Evolutionary conservation across 306 rosid genomes (phyloP), one percentile per base, ranked within the genome.

Genomic region (Inga leiocalycina): DNA sequence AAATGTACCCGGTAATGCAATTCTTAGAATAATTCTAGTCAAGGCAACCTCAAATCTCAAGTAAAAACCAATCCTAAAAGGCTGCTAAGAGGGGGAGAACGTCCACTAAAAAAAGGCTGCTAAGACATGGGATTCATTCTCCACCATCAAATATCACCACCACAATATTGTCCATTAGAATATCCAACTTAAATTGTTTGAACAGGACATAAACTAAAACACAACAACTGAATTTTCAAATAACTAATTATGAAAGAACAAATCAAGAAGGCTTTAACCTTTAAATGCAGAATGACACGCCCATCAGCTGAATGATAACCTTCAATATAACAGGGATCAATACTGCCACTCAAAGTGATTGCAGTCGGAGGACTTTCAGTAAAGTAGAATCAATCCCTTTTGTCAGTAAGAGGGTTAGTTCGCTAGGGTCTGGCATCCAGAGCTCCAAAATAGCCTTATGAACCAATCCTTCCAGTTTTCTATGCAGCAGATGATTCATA

Each of bases 361-460:
- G 99, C 97, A 84, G 93, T 89, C 61, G 99, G 99, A 87, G 99
- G 98, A 86, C 93, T 88, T 94, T 96, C 81, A 96, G 98, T 72
- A 91, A 82, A 71, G 98, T 89, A 84, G 27, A 24, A 24, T 24
- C 27, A 24, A 24, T 24, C 27, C 27, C 99, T 88, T n/a, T 86
- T 27, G 98, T 91, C 88, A 96, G 91, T 75, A 96, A 89, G 88
- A 92, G 97, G 71, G 97, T 90, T 74, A 96, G 89, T 74, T 96
- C 99, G 59, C 95, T 94, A 75, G 99, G 97, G 69, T 91, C 97
- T 24, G 99, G 99, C 87, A 97, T 89, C 99, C 99, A 96, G 73
- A 96, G 90, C 92, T 96, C 99, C 84, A 96, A 79, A 87, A 96
- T 96, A 79, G 99, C 99, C 88, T 94, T 96, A 92, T 96, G 99